phyloP scores from a whole-genome alignment of 2,329 filamentous ascomycete genomes.

The Aspergillus ruber region DNA sequence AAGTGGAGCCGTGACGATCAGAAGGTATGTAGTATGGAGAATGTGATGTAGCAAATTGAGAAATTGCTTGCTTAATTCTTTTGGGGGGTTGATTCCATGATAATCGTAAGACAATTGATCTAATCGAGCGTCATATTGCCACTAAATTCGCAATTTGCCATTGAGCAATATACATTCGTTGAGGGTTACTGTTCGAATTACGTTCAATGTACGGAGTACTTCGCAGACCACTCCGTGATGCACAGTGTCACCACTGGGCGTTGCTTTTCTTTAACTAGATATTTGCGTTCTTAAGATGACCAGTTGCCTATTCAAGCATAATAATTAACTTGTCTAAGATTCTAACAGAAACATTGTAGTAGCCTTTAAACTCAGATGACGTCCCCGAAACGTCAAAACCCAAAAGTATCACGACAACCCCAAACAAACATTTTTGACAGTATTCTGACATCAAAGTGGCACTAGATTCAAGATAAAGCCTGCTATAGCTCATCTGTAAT shows the following conservation, averaged over 20 bases:
- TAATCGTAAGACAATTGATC: not conserved
- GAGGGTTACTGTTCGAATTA: too few relatives aligned
- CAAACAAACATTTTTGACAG: not conserved
- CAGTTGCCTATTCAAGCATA: too few relatives aligned
- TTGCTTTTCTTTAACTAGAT: too few relatives aligned
- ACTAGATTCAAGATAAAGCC: not conserved
- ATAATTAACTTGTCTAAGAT: too few relatives aligned
- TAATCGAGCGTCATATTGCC: constrained; percentile 4
- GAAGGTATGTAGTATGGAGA: not conserved
- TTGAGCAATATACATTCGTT: too few relatives aligned
- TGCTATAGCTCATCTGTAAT: not conserved
- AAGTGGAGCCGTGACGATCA: not conserved
- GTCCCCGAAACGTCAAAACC: not conserved
- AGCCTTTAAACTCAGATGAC: not conserved
- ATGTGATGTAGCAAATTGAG: not conserved
- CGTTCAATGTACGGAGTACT: too few relatives aligned
- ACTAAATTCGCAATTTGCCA: not conserved
- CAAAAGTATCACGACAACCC: not conserved
- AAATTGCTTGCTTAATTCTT: not conserved
- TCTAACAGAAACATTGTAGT: too few relatives aligned
- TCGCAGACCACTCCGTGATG: too few relatives aligned
- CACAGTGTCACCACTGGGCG: too few relatives aligned
- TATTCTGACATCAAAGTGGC: not conserved
- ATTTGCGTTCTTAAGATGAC: too few relatives aligned
- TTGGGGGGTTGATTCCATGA: too few relatives aligned